Evolutionary conservation across 73 alveolate species (phyloP).

Genomic region (Paramecium caudatum): DNA sequence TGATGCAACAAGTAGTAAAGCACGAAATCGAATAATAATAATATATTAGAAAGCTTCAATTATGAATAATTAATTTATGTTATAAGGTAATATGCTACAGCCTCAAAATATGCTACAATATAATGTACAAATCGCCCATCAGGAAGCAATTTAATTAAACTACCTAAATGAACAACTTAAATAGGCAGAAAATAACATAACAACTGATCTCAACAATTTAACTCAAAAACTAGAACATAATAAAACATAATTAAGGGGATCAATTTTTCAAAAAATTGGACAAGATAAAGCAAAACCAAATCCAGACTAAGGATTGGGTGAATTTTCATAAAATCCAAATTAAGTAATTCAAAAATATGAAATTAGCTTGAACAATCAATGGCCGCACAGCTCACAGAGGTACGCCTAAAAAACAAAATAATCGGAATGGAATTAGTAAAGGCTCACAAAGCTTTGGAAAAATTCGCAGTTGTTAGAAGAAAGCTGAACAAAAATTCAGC

Average conservation of each 20-base stretch:
- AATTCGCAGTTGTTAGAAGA: neutral
- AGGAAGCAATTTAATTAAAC: neutral
- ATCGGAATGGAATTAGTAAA: neutral
- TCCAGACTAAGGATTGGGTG: neutral
- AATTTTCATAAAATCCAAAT: neutral
- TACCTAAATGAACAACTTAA: neutral
- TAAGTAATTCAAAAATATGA: neutral
- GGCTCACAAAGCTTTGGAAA: constrained; percentile 45
- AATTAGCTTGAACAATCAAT: constrained; percentile 17
- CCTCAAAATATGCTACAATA: neutral
- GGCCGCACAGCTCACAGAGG: neutral
- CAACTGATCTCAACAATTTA: neutral
- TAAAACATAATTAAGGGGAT: neutral
- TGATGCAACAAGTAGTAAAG: neutral
- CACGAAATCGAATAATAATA: neutral
- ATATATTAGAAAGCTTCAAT: neutral
- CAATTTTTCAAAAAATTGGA: neutral
- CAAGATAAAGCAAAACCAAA: constrained; percentile 17
- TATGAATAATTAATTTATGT: constrained; percentile 2
- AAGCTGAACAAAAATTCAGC: constrained; percentile 45
- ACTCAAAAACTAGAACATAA: neutral
- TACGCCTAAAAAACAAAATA: constrained; percentile 3
- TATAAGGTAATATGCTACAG: constrained; percentile 8
- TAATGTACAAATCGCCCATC: neutral
- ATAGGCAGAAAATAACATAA: neutral